Conservation (phyloP, 805 yeast genomes). For the Candida glaebosa region DNA sequence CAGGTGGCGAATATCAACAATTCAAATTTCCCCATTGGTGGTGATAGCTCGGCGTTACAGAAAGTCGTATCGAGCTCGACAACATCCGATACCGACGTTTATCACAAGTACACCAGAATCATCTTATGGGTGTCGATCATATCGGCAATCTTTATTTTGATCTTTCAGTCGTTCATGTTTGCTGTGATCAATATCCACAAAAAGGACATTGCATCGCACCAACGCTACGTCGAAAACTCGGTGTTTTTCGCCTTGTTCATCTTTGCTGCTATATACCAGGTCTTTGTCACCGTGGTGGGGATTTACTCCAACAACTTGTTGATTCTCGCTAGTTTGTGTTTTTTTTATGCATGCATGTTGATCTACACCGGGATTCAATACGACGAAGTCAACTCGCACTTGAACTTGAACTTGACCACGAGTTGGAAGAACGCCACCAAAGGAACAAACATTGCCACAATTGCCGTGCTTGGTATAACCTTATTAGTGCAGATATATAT, state of each 20-base stretch:
- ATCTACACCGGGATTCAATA: conserved; percentile 47
- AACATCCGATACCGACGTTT: neutral
- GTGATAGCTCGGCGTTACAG: neutral
- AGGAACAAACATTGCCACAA: conserved; percentile 42
- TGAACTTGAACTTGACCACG: conserved; percentile 14
- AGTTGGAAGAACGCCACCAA: conserved; percentile 29
- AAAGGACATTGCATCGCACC: conserved; percentile 8
- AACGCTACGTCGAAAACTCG: conserved; percentile 26
- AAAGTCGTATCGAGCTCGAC: neutral
- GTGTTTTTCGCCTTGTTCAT: conserved; percentile 47
- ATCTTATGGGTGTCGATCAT: conserved; percentile 23
- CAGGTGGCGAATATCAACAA: conserved; percentile 5
- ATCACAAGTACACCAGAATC: conserved; percentile 1
- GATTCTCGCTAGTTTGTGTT: conserved; percentile 34
- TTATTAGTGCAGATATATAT: conserved; percentile 27
- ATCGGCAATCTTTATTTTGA: conserved; percentile 32
- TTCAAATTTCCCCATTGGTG: neutral
- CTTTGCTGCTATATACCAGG: conserved; percentile 44
- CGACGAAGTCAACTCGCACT: conserved; percentile 29
- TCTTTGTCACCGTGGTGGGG: conserved; percentile 36
- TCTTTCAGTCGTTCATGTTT: conserved; percentile 37
- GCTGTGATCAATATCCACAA: conserved; percentile 36
- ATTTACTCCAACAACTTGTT: conserved; percentile 37
- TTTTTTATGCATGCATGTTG: conserved; percentile 41
- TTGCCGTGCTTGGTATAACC: conserved; percentile 36